Evolutionary conservation across 108 stramenopile species (phyloP), one percentile per base, ranked within the genome.

Genomic region (Schizochytrium sp.): DNA sequence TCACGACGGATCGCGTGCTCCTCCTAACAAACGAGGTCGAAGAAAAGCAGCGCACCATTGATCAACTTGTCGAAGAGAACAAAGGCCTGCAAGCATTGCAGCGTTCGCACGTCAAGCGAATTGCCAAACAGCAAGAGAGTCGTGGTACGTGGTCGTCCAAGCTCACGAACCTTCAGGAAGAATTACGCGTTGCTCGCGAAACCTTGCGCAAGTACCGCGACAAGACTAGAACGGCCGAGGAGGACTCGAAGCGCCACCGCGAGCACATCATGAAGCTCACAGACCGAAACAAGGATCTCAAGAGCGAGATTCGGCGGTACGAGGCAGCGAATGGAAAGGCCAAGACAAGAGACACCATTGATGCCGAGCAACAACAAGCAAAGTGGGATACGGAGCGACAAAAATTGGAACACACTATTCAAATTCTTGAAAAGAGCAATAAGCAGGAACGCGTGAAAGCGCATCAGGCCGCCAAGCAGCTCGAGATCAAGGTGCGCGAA

Each of bases 401-500:
- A 6, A 83, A 83, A 5, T 45, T 83, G 14, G 76, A 83, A 23
- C 76, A 83, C 51, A 28, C 76, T 12, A 83, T 83, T 12, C 76
- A 83, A 23, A 45, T 83, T 16, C 76, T 83, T 12, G 76, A 83
- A 45, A 83, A 83, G 76, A 53, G 48, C 48, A 83, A 83, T 4
- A 83, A 83, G 51, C 76, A 83, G 23, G 76, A 83, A 45, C 76
- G 76, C n/a, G 28, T 47, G n/a, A 83, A 83, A 23, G 76, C 76
- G 25, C 45, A 53, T 12, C 76, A 83, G 19, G 76, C 76, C 48
- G 25, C 45, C 28, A 47, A 53, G 48, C 45, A 83, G 28, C 6
- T 53, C n/a, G 76, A 83, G 51, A 6, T 53, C 45, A 83, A 83
- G 51, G 45, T 25, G n/a, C 45, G 51, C n/a, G 76, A 83, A 12